Conservation (phyloP, 306 rosid genomes). For the Herpetospermum pedunculosum region DNA sequence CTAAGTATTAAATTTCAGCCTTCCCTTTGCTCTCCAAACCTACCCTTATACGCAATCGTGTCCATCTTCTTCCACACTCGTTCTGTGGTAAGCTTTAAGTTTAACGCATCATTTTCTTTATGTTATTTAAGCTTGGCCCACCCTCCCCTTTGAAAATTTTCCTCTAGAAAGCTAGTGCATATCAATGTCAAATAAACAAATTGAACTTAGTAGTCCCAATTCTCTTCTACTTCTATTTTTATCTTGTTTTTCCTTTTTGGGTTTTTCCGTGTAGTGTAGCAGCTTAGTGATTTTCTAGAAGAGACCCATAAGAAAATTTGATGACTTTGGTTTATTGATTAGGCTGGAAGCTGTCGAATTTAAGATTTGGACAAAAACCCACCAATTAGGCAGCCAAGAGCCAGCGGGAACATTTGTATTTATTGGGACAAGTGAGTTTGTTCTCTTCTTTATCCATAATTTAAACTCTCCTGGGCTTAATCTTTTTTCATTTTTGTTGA, state of each 20-base stretch:
- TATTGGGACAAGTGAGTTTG: background rate
- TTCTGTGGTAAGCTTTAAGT: slow-evolving; percentile 4
- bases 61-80: background rate
- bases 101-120: background rate
- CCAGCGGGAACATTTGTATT: slow-evolving; percentile 7
- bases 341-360: background rate
- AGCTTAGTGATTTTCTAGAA: background rate
- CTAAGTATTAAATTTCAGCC: slow-evolving; percentile 18
- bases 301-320: background rate
- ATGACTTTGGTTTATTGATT: background rate
- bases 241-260: background rate
- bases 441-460: background rate
- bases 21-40: background rate
- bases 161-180: background rate
- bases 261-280: background rate
- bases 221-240: background rate
- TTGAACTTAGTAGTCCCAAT: background rate
- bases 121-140: background rate
- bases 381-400: background rate
- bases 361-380: background rate
- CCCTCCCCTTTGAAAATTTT: background rate
- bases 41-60: background rate
- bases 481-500: background rate
- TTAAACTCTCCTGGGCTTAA: background rate
- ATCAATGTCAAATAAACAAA: background rate